Base-by-base conservation (phyloP, 805 yeast genomes). In the Wickerhamiella domercqiae region DNA sequence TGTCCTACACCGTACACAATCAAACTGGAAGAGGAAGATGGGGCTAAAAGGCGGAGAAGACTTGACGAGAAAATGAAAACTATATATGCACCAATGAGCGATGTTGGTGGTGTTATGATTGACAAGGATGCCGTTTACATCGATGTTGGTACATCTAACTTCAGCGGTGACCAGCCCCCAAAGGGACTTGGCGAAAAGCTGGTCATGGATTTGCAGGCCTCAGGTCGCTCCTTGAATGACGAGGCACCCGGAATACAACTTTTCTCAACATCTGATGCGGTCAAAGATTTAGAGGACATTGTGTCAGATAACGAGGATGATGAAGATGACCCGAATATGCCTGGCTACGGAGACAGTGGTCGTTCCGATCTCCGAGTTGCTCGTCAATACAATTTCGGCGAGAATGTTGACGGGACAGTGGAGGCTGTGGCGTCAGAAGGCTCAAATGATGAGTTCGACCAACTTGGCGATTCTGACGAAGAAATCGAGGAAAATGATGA, bases 1-100 rank as follows among this genome's bases (percentile, higher is more conserved):
- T 93, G 98, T 56, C 98, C 99, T 21, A 87, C 98, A 0, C 99
- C 99, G 2, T 80, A 71, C 51, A 83, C 67, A 48, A 93, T 84
- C 55, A 93, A 84, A 55, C 78, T 71, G 49, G 62, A 83, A 28
- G 94, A 81, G 45, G 50, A 47, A 14, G 53, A 49, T 6, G 57
- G 62, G 9, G 45, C 41, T 17, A 57, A 61, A 39, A 75, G 95
- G 57, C 70, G 96, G 52, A 81, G 83, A 55, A 71, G 97, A 53
- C 70, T 90, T 38, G 97, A 90, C 47, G 98, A 90, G 53, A 82
- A 78, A 49, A 93, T 83, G 55, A 90, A 86, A 56, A 73, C 83
- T 47, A 83, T 90, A 2, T 90, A 93, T 57, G 99, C 98, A 0
- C 99, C 99, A 35, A 90, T 90, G 99, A 81, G 96, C 34, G 97